Evolutionary conservation across 371 early-diverging fungal species (phyloP).

Genomic region (Mucor saturninus): DNA sequence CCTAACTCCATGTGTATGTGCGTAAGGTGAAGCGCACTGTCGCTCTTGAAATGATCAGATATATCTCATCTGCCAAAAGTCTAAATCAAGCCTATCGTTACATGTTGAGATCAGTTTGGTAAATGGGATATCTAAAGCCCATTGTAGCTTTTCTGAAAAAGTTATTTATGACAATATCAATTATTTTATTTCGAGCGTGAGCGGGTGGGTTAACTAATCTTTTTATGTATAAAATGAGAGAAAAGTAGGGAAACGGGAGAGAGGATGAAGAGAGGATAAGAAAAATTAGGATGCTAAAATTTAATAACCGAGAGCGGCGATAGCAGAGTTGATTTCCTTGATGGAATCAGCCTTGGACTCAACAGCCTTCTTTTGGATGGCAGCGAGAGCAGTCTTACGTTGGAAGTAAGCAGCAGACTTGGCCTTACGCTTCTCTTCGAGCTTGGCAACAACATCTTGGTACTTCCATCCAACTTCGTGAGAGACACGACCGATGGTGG

Average conservation of each 20-base stretch:
- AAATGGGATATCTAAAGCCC: too few relatives aligned
- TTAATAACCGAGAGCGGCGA: conserved; percentile 67
- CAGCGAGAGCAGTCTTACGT: conserved; percentile 69
- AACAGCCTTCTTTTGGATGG: conserved; percentile 54
- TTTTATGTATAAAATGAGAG: not conserved
- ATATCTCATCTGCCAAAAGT: too few relatives aligned
- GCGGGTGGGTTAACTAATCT: too few relatives aligned
- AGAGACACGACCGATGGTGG: conserved; percentile 92
- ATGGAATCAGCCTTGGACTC: conserved; percentile 52
- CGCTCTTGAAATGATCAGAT: too few relatives aligned
- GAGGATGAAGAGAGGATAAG: not conserved
- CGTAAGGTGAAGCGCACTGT: too few relatives aligned
- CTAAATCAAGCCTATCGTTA: too few relatives aligned
- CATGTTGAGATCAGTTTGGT: too few relatives aligned
- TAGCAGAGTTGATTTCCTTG: conserved; percentile 52
- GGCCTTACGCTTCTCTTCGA: conserved; percentile 98
- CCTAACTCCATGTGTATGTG: too few relatives aligned
- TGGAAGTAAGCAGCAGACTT: conserved; percentile 91
- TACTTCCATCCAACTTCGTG: conserved; percentile 99
- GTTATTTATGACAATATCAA: too few relatives aligned
- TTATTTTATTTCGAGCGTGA: too few relatives aligned
- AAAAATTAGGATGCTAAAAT: not conserved
- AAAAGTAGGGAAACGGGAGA: not conserved
- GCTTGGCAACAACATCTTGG: conserved; percentile 92
- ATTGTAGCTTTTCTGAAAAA: too few relatives aligned